Percentiles rank a stretch among this genome's conserved stretches.
These are phyloP conservation scores for Jatropha multifida DNA, from an alignment of 441 rosid genomes.

Conservation along the genomic window DNA sequence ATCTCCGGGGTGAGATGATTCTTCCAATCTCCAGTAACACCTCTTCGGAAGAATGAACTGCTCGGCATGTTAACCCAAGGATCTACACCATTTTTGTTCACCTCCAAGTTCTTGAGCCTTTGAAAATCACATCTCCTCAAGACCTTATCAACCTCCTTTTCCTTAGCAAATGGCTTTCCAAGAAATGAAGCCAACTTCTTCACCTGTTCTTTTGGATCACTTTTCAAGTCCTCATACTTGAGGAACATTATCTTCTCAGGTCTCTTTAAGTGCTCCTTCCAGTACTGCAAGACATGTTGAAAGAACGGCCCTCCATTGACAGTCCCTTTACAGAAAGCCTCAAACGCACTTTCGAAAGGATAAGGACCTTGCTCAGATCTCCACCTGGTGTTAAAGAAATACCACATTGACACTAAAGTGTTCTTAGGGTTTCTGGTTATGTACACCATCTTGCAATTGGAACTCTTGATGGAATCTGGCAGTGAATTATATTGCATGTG, in stretches of 20 bases:
- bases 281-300: neutral
- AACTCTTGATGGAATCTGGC: neutral
- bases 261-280: neutral
- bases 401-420: neutral
- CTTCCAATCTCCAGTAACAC: neutral
- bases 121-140: neutral
- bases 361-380: neutral
- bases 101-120: neutral
- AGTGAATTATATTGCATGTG: neutral
- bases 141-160: neutral
- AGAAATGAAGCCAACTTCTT: neutral
- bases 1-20: neutral
- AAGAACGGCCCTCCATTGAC: neutral
- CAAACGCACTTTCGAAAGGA: neutral
- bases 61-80: neutral
- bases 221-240: neutral
- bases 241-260: neutral
- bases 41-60: neutral
- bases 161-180: neutral
- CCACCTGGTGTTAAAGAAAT: neutral
- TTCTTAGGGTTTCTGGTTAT: neutral
- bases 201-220: neutral
- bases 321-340: neutral
- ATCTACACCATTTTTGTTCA: neutral
- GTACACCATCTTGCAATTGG: neutral